A percentile compares a stretch with the other conserved stretches of the same genome.
phyloP scores from a whole-genome alignment of 1,139 yeast species.

The Taiozyma sp. region DNA sequence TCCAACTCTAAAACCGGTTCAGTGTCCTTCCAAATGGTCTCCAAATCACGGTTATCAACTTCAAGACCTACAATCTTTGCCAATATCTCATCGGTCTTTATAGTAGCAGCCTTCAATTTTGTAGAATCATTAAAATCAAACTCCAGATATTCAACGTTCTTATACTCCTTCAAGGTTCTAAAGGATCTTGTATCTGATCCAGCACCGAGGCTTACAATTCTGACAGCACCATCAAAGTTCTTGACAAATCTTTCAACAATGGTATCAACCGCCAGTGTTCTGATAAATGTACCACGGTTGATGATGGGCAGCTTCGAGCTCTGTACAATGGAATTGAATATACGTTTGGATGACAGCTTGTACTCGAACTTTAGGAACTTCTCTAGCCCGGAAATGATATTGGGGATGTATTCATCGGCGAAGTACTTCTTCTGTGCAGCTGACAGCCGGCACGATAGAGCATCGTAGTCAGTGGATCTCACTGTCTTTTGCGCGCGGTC shows the following conservation, averaged over 20 bases:
- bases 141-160: conserved; percentile 49
- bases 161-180: conserved; percentile 31
- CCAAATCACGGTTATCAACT: conserved; percentile 8
- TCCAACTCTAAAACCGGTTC: conserved; percentile 13
- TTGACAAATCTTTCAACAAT: conserved; percentile 47
- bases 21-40: conserved; percentile 18
- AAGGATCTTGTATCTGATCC: conserved; percentile 91
- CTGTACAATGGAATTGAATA: conserved; percentile 36
- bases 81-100: conserved; percentile 32
- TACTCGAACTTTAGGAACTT: conserved; percentile 23
- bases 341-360: conserved; percentile 31
- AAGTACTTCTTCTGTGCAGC: conserved; percentile 54
- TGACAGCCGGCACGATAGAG: conserved; percentile 66
- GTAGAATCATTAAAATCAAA: conserved; percentile 69
- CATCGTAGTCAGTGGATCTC: conserved; percentile 80
- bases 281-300: conserved; percentile 74
- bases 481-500: conserved; percentile 25
- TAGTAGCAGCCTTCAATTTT: conserved; percentile 53
- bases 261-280: conserved; percentile 60
- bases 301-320: conserved; percentile 72
- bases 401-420: conserved; percentile 44
- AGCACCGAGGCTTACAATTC: conserved; percentile 85
- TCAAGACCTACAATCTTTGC: conserved; percentile 19
- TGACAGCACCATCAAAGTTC: conserved; percentile 34
- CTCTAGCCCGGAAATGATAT: conserved; percentile 31